These are phyloP conservation scores for Fusarium paranaense DNA, from an alignment of 2,329 filamentous ascomycete species.

Conservation along the genomic window DNA sequence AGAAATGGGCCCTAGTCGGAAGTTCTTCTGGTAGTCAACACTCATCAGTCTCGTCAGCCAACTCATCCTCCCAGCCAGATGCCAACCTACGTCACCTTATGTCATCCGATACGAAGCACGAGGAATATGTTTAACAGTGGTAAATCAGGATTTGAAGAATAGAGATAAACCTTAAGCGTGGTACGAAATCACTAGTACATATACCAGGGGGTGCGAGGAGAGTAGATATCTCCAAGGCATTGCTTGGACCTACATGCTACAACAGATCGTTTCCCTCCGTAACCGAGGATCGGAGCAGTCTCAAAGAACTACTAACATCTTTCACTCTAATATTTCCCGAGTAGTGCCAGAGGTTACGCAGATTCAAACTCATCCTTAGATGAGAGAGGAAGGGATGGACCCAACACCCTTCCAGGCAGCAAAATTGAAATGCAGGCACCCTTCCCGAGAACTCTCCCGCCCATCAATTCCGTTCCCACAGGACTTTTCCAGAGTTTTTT, in stretches of 20 bases:
- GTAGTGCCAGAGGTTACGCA: background rate
- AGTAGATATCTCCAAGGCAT: background rate
- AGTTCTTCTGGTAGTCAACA: background rate
- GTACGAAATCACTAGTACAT: background rate
- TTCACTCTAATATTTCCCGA: background rate
- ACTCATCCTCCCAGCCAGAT: background rate
- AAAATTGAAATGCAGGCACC: background rate
- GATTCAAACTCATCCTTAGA: too few relatives aligned
- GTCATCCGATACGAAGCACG: background rate
- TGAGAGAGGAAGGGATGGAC: background rate
- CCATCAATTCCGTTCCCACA: background rate
- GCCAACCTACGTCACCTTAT: background rate
- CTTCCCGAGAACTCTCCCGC: background rate
- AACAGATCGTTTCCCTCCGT: background rate
- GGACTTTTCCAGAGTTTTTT: background rate
- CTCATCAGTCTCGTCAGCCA: background rate
- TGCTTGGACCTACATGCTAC: too few relatives aligned
- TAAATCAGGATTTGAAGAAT: background rate
- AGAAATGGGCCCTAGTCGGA: background rate
- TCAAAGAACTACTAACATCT: rapidly evolving
- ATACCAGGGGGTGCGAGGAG: background rate
- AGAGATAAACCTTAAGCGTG: background rate
- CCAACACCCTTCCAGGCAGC: background rate
- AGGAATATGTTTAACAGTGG: background rate
- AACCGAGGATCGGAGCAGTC: background rate